Conservation (phyloP, 257 asterid genomes). For the Jacaranda copaia region DNA sequence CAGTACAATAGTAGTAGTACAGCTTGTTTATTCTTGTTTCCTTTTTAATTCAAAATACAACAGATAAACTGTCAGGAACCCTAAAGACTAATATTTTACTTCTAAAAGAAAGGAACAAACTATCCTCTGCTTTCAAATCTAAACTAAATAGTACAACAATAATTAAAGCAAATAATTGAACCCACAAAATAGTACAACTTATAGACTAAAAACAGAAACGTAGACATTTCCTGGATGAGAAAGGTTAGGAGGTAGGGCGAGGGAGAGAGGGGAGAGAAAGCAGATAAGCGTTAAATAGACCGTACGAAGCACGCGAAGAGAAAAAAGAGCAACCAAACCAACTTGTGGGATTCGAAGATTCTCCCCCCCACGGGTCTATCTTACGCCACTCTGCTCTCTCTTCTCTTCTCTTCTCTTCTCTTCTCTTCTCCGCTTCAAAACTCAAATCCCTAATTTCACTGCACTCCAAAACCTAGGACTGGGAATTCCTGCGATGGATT, state of each 20-base stretch:
- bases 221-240: constrained; percentile 15
- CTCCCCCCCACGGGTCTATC: constrained; percentile 75
- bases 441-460: constrained; percentile 47
- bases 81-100: constrained; percentile 24
- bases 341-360: constrained; percentile 74
- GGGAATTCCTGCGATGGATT: constrained; percentile 27
- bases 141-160: constrained; percentile 19
- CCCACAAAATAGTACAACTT: constrained; percentile 9
- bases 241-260: constrained; percentile 31
- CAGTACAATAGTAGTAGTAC: constrained; percentile 17
- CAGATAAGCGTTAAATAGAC: constrained; percentile 98
- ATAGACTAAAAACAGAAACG: not conserved
- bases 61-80: constrained; percentile 30
- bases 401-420: constrained; percentile 66
- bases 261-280: constrained; percentile 65
- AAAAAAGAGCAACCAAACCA: constrained; percentile 40
- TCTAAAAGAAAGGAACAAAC: constrained; percentile 14
- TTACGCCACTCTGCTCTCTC: constrained; percentile 92
- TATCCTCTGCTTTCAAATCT: constrained; percentile 1
- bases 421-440: constrained; percentile 48
- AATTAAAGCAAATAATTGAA: constrained; percentile 24
- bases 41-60: constrained; percentile 29
- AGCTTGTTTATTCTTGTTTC: constrained; percentile 1
- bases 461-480: constrained; percentile 27
- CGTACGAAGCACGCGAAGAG: constrained; percentile 83